Conservation (phyloP, 176 grass and related monocot genomes). For the Juncus effusus region DNA sequence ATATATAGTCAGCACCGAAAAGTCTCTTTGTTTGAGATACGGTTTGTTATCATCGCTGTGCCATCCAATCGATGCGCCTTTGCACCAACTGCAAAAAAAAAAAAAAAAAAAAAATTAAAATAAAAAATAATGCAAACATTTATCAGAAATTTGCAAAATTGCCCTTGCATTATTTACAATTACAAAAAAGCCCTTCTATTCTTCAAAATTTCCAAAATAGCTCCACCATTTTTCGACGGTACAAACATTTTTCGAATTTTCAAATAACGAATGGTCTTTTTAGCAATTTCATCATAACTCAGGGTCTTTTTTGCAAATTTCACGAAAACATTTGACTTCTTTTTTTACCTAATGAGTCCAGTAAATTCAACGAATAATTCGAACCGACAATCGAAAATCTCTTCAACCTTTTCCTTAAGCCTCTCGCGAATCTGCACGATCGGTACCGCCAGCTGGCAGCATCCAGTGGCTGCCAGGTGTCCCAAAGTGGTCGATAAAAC, state of each 20-base stretch:
- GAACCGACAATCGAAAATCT: constrained; percentile 64
- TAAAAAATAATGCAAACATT: no score
- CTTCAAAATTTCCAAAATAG: no score
- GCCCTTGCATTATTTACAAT: no score
- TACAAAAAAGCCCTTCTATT: no score
- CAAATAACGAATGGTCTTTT: no score
- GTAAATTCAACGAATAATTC: constrained; percentile 94
- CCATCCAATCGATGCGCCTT: constrained; percentile 87
- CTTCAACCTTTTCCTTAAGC: constrained; percentile 70
- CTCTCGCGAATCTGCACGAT: constrained; percentile 64
- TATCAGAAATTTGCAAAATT: no score
- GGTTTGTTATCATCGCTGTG: constrained; percentile 86
- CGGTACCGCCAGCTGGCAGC: constrained; percentile 69
- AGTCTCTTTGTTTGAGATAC: constrained; percentile 90
- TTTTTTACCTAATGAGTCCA: constrained; percentile 60
- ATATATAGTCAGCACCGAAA: constrained; percentile 42
- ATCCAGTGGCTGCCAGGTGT: constrained; percentile 65
- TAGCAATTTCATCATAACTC: no score
- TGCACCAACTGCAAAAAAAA: constrained; percentile 66
- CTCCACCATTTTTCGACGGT: constrained; percentile 18
- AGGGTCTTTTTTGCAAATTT: no score
- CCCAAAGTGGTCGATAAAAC: constrained; percentile 76
- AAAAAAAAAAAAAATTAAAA: not conserved
- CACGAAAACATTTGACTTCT: no score
- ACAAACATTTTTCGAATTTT: no score